Base-by-base conservation (phyloP, 805 yeast genomes). In the Torulaspora indica region DNA sequence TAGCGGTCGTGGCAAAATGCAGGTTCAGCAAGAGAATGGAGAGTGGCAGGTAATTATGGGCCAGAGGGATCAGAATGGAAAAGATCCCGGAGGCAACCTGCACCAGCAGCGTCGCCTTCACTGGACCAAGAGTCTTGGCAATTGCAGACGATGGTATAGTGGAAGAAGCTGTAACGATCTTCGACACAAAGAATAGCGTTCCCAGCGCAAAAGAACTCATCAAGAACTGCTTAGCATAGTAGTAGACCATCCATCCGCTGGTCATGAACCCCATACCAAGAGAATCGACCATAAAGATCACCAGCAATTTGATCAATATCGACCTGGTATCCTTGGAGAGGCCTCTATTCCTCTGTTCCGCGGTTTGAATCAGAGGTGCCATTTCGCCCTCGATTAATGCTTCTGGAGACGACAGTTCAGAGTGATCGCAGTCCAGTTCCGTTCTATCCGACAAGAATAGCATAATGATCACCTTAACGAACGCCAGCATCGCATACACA, bases 251-350 rank as follows among this genome's bases (percentile, higher is more conserved):
- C 96, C 96, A 90, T 1, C 95, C 83, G 35, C 81, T 72, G 2
- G 95, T 81, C 88, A 88, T 84, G 63, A 89, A 84, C 1, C 96
- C 96, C 51, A 79, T 80, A 0, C 95, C 96, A 39, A 89, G 73
- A 1, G 96, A 87, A 63, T 89, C 97, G 24, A 86, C 58, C 80
- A 86, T 85, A 58, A 89, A 90, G 13, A 82, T 72, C 5, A 74
- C 61, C 18, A 82, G 63, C 4, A 83, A 66, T 40, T 74, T 73
- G 17, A 73, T 61, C 37, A 82, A 58, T 7, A 75, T 66, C 6
- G 67, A 53, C 8, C 61, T 64, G 0, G 84, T 71, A 13, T 68
- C 65, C 7, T 68, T 59, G 0, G 82, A 72, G 7, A 68, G 37
- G 6, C 29, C 35, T n/a, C 28, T 39, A 3, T 35, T 22, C 36